Percentiles rank a stretch among this genome's conserved stretches.
Evolutionary conservation across 164 flowering plant genomes (phyloP).

Genomic region (Aristolochia contorta): DNA sequence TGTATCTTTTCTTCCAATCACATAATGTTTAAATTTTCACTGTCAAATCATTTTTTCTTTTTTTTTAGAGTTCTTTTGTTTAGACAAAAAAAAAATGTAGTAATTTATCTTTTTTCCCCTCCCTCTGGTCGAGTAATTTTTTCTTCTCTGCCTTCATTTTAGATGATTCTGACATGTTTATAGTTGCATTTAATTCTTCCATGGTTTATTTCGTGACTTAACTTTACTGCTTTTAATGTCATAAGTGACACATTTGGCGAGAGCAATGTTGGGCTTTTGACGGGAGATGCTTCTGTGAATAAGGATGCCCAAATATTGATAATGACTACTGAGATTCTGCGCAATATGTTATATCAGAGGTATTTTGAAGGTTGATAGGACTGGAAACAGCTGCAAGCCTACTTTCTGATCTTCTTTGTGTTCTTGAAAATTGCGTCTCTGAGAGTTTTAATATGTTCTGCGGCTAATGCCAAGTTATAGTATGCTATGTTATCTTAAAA

Average conservation of each 20-base stretch:
- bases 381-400: too few relatives aligned
- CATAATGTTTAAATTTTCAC: too few relatives aligned
- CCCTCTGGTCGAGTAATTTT: too few relatives aligned
- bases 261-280: conserved; percentile 80
- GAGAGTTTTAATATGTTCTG: background rate
- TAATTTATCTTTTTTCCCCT: too few relatives aligned
- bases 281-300: conserved; percentile 89
- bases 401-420: background rate
- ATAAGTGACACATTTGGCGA: conserved; percentile 86
- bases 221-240: background rate
- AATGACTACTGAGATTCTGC: conserved; percentile 94
- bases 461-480: background rate
- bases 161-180: too few relatives aligned
- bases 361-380: conserved; percentile 8
- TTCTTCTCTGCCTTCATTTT: too few relatives aligned
- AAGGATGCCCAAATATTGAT: conserved; percentile 81
- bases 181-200: background rate
- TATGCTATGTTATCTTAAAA: conserved; percentile 1
- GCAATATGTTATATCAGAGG: conserved; percentile 96
- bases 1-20: too few relatives aligned
- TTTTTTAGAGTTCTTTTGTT: too few relatives aligned
- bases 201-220: background rate
- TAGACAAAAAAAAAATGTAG: too few relatives aligned
- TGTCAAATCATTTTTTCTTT: too few relatives aligned
- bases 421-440: background rate